Base-by-base conservation (phyloP, 768 basidiomycete species). In the Leccinellum rugosiceps region DNA sequence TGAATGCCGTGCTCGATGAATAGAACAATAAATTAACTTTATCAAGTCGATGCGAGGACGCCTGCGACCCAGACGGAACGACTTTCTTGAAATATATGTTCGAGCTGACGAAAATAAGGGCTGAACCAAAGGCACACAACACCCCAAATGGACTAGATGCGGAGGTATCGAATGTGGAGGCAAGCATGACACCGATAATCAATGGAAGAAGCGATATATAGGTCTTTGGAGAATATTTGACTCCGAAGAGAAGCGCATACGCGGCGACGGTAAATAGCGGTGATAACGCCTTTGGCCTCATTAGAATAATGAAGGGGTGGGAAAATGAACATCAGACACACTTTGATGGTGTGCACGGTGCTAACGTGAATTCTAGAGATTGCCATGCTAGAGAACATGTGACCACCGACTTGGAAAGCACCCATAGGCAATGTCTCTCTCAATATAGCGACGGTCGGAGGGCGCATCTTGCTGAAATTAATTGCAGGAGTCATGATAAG, bases 51-150 rank as follows among this genome's bases (percentile, higher is more conserved):
- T 89, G 88, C 4, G 82, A 74, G 21, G 77, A 75, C 5, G 75
- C 67, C 52, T 79, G 79, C 8, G 82, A 79, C 46, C 68, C 65
- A 23, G 77, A 72, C 2, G 97, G 97, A 83, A 99, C 88, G 61
- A 98, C 87, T 78, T 96, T 98, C 76, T 99, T 99, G 83, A 96
- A 98, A 73, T 95, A 97, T 65, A 99, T 98, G 74, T 99, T 99
- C 61, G 94, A 95, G 64, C 89, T 90, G 60, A 99, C 97, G 71
- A 99, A 98, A 62, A 99, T 87, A 57, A 99, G 75, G 30, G 97
- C 97, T 11, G 94, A 97, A 15, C 96, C 96, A 68, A 99, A 94
- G 3, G 97, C 96, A 72, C 92, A 97, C 26, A 97, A 76, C n/a
- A 99, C 75, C 13, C 97, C 97, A 26, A 88, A 75, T 19, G 83